These are phyloP conservation scores for Saitozyma podzolica DNA, from an alignment of 768 basidiomycete genomes.

Conservation along the genomic window DNA sequence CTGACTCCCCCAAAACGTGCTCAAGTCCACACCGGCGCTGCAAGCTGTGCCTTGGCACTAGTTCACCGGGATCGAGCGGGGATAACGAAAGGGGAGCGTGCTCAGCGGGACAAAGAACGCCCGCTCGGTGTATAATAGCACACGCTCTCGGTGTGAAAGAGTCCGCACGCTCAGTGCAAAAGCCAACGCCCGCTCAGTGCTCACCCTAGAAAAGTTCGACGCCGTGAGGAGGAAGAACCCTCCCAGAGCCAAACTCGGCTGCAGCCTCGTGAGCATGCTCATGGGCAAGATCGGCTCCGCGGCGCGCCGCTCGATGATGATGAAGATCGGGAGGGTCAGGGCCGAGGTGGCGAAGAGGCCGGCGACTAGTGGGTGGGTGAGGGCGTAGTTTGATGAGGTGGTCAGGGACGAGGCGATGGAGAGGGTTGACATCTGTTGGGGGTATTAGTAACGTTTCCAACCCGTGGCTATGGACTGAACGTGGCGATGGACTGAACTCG, in stretches of 20 bases:
- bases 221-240: conserved; percentile 31
- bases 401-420: conserved; percentile 34
- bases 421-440: conserved; percentile 19
- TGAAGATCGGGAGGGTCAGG: conserved; percentile 25
- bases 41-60: neutral
- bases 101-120: too few species aligned
- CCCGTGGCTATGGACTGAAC: neutral
- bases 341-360: conserved; percentile 16
- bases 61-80: neutral
- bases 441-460: neutral
- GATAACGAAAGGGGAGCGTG: too few species aligned
- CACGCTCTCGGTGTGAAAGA: too few species aligned
- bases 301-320: conserved; percentile 31
- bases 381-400: conserved; percentile 33
- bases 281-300: conserved; percentile 42
- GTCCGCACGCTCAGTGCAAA: neutral
- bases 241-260: conserved; percentile 30
- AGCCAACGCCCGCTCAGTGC: too few species aligned
- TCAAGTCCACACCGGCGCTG: too few species aligned
- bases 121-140: too few species aligned
- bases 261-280: conserved; percentile 24
- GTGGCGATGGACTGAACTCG: neutral
- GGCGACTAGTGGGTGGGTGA: conserved; percentile 28
- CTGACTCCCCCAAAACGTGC: too few species aligned
- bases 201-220: conserved; percentile 35